Base-by-base conservation (phyloP, 1,139 yeast species). In the Geotrichum klebahnii region DNA sequence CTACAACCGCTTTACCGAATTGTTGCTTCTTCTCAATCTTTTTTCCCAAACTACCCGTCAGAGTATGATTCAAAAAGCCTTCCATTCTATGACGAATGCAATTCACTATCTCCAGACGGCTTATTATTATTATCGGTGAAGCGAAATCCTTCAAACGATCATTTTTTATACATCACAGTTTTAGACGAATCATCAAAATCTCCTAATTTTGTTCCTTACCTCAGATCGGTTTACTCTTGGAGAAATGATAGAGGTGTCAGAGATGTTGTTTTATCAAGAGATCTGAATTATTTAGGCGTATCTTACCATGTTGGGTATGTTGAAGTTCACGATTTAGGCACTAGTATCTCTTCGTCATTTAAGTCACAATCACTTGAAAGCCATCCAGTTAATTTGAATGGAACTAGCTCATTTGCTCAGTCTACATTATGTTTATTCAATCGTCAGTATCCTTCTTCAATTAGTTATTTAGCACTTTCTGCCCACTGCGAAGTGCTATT, bases 381-480 rank as follows among this genome's bases (percentile, higher is more conserved):
- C 10, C 35, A 35, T 16, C 14, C 19, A n/a, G 37, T 45, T n/a
- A 37, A 37, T 23, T 16, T 45, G 16, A 45, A 45, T 20, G 48
- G 50, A 3, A 26, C 14, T 2, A 2, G 22, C 24, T 14, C 38
- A 5, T 29, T 39, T 33, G 44, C 50, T 5, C 32, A 26, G 5
- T 38, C 48, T 2, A 46, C 50, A 22, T 23, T 28, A 16, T 22
- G 44, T 10, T 29, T 46, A 5, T 65, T 59, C 44, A 48, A 54
- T 1, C 52, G 58, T 9, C 66, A 61, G 49, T 63, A 56, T 36
- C 68, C 68, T 2, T 65, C 68, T 4, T 48, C 54, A n/a, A 58
- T 62, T 37, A 59, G 54, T 42, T 61, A 61, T 33, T 48, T 64
- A n/a, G 61, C 60, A 2, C 53, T 65, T 2, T 61, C 68, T 1